Evolutionary conservation across 345 rosid species (phyloP).

Genomic region (Bretschneidera sinensis): DNA sequence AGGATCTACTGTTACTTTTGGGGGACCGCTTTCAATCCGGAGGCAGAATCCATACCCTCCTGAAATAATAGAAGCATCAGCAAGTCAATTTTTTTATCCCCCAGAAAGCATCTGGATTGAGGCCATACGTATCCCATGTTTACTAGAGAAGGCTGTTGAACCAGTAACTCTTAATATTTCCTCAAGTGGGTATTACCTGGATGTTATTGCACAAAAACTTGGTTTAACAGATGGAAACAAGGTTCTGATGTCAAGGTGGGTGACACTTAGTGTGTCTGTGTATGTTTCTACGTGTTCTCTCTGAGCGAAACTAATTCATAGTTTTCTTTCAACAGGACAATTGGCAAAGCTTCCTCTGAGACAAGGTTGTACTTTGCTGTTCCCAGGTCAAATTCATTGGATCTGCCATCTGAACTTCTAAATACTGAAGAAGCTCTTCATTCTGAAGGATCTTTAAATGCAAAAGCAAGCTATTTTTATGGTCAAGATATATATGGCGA

Average conservation of each 20-base stretch:
- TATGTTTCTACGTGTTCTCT: background rate
- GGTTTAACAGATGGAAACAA: slow-evolving; percentile 56
- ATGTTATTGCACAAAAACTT: slow-evolving; percentile 58
- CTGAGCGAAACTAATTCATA: slow-evolving; percentile 12
- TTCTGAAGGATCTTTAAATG: slow-evolving; percentile 45
- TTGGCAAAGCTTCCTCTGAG: slow-evolving; percentile 86
- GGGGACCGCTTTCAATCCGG: slow-evolving; percentile 43
- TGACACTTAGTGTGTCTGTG: slow-evolving; percentile 3
- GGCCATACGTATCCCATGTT: slow-evolving; percentile 54
- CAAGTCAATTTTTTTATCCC: slow-evolving; percentile 32
- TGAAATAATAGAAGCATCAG: slow-evolving; percentile 36
- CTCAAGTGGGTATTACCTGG: slow-evolving; percentile 57
- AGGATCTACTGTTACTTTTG: slow-evolving; percentile 35
- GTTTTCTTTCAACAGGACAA: slow-evolving; percentile 46
- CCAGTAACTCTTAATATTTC: slow-evolving; percentile 40
- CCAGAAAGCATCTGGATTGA: slow-evolving; percentile 19
- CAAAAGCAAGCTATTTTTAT: slow-evolving; percentile 70
- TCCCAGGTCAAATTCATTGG: slow-evolving; percentile 32
- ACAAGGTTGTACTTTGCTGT: slow-evolving; percentile 65
- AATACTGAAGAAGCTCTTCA: slow-evolving; percentile 22
- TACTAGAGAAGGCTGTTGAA: slow-evolving; percentile 37
- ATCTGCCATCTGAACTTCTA: slow-evolving; percentile 31
- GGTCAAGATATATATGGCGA: slow-evolving; percentile 67
- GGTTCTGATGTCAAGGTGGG: slow-evolving; percentile 74
- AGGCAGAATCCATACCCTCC: slow-evolving; percentile 51